Conservation (phyloP, 2,329 filamentous ascomycete genomes). For the Orbilia javanica region DNA sequence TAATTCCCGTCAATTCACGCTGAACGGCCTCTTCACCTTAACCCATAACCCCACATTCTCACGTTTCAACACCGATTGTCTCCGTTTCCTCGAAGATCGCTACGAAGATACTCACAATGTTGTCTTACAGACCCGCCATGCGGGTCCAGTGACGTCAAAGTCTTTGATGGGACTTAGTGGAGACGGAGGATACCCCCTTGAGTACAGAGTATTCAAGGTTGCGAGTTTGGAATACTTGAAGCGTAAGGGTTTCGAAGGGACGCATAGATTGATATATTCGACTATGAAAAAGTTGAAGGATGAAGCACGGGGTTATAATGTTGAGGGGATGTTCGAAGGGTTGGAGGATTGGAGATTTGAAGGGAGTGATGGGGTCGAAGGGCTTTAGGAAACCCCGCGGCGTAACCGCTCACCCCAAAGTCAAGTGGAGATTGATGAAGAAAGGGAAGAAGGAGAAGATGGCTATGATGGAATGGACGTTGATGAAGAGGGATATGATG, state of each 20-base stretch:
- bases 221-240: conserved; percentile 79
- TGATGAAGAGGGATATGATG: not conserved
- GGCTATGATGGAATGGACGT: not conserved
- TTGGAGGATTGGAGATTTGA: conserved; percentile 34
- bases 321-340: conserved; percentile 49
- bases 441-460: not conserved
- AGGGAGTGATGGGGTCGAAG: not conserved
- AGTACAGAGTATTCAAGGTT: conserved; percentile 81
- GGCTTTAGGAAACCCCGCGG: not conserved
- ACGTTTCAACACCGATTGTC: conserved; percentile 70
- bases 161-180: conserved; percentile 74
- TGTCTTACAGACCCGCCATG: conserved; percentile 67
- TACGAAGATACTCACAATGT: conserved; percentile 67
- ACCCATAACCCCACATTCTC: conserved; percentile 73
- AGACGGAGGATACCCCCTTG: conserved; percentile 75
- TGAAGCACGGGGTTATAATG: conserved; percentile 47
- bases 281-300: conserved; percentile 74
- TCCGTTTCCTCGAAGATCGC: conserved; percentile 73
- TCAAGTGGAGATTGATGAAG: not conserved
- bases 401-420: not conserved
- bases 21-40: conserved; percentile 71
- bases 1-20: conserved; percentile 60
- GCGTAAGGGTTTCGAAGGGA: conserved; percentile 73
- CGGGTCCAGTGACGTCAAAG: conserved; percentile 77
- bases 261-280: conserved; percentile 80